Evolutionary conservation across 106 monocot species (phyloP).

Genomic region (Hemerocallis citrina): DNA sequence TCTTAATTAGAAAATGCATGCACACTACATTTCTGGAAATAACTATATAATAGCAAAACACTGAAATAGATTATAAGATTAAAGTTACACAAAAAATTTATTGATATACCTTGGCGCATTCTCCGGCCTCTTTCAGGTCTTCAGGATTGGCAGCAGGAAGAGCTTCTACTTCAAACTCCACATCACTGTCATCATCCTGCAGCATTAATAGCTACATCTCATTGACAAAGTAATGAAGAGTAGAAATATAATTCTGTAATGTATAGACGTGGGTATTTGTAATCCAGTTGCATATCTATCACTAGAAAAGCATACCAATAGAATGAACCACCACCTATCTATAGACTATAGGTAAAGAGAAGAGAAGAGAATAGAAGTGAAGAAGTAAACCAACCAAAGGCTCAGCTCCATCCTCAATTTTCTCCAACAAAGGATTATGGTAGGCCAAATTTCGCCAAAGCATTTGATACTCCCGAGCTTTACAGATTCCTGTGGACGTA

Average conservation of each 20-base stretch:
- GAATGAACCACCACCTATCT: too few species aligned
- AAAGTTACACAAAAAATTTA: too few species aligned
- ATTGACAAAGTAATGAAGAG: background rate
- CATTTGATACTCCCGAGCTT: conserved; percentile 86
- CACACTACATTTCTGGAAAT: too few species aligned
- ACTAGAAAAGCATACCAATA: background rate
- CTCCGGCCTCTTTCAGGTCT: conserved; percentile 15
- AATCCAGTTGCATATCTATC: background rate
- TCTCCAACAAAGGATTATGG: conserved; percentile 36
- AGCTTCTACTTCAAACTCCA: conserved; percentile 41
- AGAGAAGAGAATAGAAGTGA: too few species aligned
- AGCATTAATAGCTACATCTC: background rate
- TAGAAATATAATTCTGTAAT: background rate
- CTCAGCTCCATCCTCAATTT: conserved; percentile 47
- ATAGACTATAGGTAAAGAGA: background rate
- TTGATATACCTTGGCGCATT: conserved; percentile 41
- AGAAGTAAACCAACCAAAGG: conserved; percentile 48
- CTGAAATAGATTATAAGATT: too few species aligned
- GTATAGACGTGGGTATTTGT: background rate
- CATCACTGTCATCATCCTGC: conserved; percentile 46
- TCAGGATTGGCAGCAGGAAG: conserved; percentile 20
- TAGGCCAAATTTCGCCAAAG: conserved; percentile 93
- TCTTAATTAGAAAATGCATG: too few species aligned
- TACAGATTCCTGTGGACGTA: conserved; percentile 61
- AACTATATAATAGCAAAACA: too few species aligned